Base-by-base conservation (phyloP, 345 rosid genomes). In the Populus ilicifolia region DNA sequence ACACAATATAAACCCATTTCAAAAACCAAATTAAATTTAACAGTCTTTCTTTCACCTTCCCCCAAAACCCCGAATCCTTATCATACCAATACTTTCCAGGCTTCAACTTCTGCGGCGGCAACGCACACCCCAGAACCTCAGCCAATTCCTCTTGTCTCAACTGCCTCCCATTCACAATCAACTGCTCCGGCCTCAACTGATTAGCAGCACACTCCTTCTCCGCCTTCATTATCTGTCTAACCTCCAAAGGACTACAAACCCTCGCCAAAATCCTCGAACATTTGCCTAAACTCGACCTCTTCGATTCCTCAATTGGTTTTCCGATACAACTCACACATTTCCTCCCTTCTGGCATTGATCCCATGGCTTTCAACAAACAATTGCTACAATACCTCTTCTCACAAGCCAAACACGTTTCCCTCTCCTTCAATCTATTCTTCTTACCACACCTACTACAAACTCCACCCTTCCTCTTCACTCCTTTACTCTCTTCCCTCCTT, bases 21-120 rank as follows among this genome's bases (percentile, higher is more conserved):
- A 62, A 64, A 33, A 30, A 16, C 39, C 50, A 62, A 36, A 10
- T 36, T n/a, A 25, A 33, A 20, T 39, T 9, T 29, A 12, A 7
- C 12, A 6, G 35, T 65, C 8, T 46, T 46, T 29, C 25, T 35
- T 67, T 86, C 81, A 90, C 94, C 94, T 85, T 86, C 71, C 94
- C 94, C 99, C 99, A 96, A 2, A 87, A 74, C 76, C 99, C 99
- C 30, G 98, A 94, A 78, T 94, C 99, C 81, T 96, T 96, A 82
- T 96, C 99, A 59, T 96, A 96, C 99, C 99, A 96, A 85, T 94
- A 96, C 69, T 85, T 87, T 68, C 99, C 98, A 0, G 98, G 99
- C 85, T 91, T 94, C 86, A 96, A 84, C 83, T 94, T 96, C 79
- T 78, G 79, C 2, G 97, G 98, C 11, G 98, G 98, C 71, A 92